Evolutionary conservation across 768 basidiomycete genomes (phyloP).

Genomic region (Lactarius quietus): DNA sequence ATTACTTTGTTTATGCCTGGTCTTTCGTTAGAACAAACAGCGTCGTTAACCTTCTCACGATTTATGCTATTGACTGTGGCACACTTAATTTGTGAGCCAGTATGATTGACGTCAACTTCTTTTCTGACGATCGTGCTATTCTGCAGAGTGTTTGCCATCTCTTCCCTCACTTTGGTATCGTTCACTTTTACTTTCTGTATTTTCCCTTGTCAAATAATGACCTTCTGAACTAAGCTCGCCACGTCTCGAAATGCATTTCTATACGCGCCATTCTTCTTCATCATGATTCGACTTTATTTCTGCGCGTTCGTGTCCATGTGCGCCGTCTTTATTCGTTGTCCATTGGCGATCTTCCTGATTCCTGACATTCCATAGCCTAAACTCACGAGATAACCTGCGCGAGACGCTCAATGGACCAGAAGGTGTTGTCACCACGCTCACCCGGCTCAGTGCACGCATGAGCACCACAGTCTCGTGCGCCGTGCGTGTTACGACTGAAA

Average conservation of each 20-base stretch:
- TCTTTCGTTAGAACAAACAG: not conserved
- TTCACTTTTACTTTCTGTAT: not conserved
- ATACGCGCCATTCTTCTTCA: constrained; percentile 2
- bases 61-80: constrained; percentile 7
- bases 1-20: not conserved
- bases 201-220: not conserved
- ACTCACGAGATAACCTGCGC: not conserved
- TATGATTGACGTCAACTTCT: too few relatives aligned
- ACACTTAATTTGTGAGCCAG: constrained; percentile 4
- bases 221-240: not conserved
- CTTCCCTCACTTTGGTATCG: not conserved
- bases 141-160: not conserved
- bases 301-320: constrained; percentile 6
- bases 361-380: constrained; percentile 1
- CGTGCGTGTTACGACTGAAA: not conserved
- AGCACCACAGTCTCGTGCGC: not conserved
- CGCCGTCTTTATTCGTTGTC: not conserved
- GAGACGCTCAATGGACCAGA: not conserved
- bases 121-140: not conserved
- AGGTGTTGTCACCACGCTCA: not conserved
- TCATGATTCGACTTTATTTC: constrained; percentile 3
- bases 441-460: not conserved
- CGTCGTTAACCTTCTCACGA: not conserved
- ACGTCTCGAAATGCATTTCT: not conserved
- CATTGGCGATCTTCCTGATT: not conserved